Percentiles rank a stretch among this genome's conserved stretches.
These are phyloP conservation scores for Pythium scleroteichum DNA, from an alignment of 352 stramenopile genomes.

Conservation along the genomic window DNA sequence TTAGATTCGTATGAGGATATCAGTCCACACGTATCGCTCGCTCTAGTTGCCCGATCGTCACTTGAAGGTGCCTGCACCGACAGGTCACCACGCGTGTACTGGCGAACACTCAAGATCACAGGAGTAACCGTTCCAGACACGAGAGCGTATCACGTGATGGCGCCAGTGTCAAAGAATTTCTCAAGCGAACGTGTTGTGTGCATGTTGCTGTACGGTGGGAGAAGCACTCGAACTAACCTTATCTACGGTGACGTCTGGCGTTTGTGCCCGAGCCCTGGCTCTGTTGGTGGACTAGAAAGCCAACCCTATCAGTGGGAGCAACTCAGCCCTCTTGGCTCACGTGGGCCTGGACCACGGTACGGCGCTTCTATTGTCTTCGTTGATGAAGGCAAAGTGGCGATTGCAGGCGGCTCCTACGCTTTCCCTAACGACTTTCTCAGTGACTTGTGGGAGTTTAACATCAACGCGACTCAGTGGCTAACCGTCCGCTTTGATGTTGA, in stretches of 20 bases:
- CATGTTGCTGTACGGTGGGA: slow-evolving; percentile 60
- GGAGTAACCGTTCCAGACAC: slow-evolving; percentile 26
- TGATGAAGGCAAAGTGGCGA: slow-evolving; percentile 57
- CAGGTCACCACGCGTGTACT: slow-evolving; percentile 37
- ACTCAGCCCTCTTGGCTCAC: slow-evolving; percentile 43
- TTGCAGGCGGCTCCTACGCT: slow-evolving; percentile 66
- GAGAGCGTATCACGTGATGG: slow-evolving; percentile 49
- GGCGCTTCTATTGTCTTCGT: slow-evolving; percentile 53
- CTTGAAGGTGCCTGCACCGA: slow-evolving; percentile 26
- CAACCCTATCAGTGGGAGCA: slow-evolving; percentile 59
- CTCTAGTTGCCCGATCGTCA: slow-evolving; percentile 40
- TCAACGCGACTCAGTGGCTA: slow-evolving; percentile 70
- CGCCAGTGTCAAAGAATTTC: slow-evolving; percentile 43
- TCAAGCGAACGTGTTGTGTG: slow-evolving; percentile 34
- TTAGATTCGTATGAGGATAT: slow-evolving; percentile 50
- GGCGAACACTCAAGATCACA: slow-evolving; percentile 34
- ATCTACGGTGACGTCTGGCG: slow-evolving; percentile 80
- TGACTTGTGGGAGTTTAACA: slow-evolving; percentile 72
- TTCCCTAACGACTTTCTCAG: slow-evolving; percentile 77
- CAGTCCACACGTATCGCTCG: slow-evolving; percentile 37
- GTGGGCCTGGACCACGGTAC: slow-evolving; percentile 53
- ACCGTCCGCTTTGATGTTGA: slow-evolving; percentile 49
- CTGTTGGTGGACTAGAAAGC: slow-evolving; percentile 30
- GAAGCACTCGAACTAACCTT: slow-evolving; percentile 38
- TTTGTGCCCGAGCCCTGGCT: slow-evolving; percentile 39